Percentiles rank a stretch among this genome's conserved stretches.
Evolutionary conservation across 2,329 filamentous ascomycete genomes (phyloP).

Genomic region (Ascochyta koolunga): DNA sequence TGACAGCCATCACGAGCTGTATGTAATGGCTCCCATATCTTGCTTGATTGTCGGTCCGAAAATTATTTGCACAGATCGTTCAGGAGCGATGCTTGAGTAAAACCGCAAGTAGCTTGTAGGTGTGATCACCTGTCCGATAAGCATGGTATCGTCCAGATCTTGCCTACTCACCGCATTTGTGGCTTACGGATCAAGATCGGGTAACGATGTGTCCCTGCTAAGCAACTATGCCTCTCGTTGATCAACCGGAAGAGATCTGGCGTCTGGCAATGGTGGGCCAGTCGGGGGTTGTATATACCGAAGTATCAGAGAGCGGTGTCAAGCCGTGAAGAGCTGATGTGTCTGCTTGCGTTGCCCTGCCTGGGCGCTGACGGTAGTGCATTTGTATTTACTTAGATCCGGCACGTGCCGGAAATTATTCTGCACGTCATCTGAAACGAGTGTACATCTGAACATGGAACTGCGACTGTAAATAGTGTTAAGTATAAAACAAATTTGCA

Average conservation of each 20-base stretch:
- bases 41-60: no score
- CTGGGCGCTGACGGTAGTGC: background rate
- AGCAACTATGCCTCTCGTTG: background rate
- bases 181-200: background rate
- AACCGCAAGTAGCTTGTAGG: background rate
- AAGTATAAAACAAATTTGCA: slow-evolving; percentile 2
- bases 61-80: background rate
- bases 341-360: background rate
- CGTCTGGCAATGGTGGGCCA: background rate
- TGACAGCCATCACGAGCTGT: background rate
- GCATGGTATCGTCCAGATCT: background rate
- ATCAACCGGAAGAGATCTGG: background rate
- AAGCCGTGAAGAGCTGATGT: background rate
- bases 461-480: background rate
- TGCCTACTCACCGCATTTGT: background rate
- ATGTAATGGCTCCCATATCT: background rate
- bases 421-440: background rate
- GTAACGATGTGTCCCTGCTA: background rate
- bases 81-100: background rate
- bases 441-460: background rate
- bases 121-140: slow-evolving; percentile 1
- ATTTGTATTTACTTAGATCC: background rate
- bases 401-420: background rate
- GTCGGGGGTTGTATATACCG: background rate
- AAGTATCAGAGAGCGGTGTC: background rate